These are phyloP conservation scores for Paraconiothyrium brasiliense DNA, from an alignment of 2,329 filamentous ascomycete genomes.

Conservation along the genomic window DNA sequence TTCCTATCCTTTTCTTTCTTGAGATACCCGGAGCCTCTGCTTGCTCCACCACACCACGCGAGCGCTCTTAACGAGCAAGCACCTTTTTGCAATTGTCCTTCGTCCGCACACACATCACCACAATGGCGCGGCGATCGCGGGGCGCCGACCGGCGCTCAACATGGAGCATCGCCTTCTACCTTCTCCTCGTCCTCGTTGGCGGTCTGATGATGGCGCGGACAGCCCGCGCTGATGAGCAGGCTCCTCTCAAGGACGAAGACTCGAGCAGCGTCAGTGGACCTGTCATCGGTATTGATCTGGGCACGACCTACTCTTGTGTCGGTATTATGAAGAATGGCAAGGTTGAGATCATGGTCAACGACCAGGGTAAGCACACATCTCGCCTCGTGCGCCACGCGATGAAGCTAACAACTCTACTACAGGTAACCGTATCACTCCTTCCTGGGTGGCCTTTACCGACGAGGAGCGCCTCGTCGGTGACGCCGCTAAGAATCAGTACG, in stretches of 20 bases:
- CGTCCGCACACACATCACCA: slow-evolving; percentile 40
- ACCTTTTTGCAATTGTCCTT: slow-evolving; percentile 24
- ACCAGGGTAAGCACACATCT: slow-evolving; percentile 47
- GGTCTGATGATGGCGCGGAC: slow-evolving; percentile 85
- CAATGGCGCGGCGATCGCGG: slow-evolving; percentile 68
- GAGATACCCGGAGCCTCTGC: slow-evolving; percentile 42
- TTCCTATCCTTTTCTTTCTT: slow-evolving; percentile 33
- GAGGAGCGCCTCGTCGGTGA: slow-evolving; percentile 97
- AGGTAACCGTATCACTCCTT: slow-evolving; percentile 61
- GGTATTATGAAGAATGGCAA: slow-evolving; percentile 54
- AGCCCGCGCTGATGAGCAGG: slow-evolving; percentile 76
- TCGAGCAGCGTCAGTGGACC: slow-evolving; percentile 55
- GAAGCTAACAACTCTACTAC: slow-evolving; percentile 36
- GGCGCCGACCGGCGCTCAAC: slow-evolving; percentile 77
- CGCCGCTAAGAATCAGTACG: slow-evolving; percentile 65
- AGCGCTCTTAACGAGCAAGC: slow-evolving; percentile 36
- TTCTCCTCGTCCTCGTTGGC: slow-evolving; percentile 84
- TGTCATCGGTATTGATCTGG: slow-evolving; percentile 50
- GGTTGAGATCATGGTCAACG: slow-evolving; percentile 57
- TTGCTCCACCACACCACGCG: slow-evolving; percentile 30
- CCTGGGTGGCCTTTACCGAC: slow-evolving; percentile 95
- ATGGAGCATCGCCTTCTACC: slow-evolving; percentile 91
- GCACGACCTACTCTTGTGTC: slow-evolving; percentile 50
- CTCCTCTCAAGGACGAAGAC: slow-evolving; percentile 71
- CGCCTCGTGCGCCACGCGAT: neutral